Evolutionary conservation across 1,139 yeast species (phyloP).

Genomic region (Blastobotrys capitulatus): DNA sequence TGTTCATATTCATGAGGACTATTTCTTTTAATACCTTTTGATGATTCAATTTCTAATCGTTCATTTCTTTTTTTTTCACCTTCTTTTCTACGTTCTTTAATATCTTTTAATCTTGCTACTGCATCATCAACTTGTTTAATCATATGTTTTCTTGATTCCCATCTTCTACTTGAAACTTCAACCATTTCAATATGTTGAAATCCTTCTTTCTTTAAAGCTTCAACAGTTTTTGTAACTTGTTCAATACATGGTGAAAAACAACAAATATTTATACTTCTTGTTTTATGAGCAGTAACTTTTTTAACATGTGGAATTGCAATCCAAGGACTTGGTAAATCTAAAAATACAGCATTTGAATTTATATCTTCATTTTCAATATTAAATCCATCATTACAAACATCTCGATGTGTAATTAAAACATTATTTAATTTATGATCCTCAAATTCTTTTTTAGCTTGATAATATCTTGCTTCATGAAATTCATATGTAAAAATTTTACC

Average conservation of each 20-base stretch:
- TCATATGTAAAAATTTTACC: conserved; percentile 82
- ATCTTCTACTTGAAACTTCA: conserved; percentile 76
- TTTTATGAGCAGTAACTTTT: conserved; percentile 49
- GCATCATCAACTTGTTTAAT: conserved; percentile 77
- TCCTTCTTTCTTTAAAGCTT: conserved; percentile 64
- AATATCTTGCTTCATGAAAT: conserved; percentile 78
- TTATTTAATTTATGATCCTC: conserved; percentile 58
- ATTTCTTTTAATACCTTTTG: conserved; percentile 14
- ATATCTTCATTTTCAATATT: conserved; percentile 35
- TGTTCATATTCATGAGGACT: conserved; percentile 17
- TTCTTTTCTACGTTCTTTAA: conserved; percentile 63
- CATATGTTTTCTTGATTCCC: conserved; percentile 93
- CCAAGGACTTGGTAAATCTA: conserved; percentile 98
- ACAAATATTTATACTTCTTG: conserved; percentile 59
- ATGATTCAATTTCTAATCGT: conserved; percentile 21
- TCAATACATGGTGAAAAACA: conserved; percentile 98
- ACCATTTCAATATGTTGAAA: conserved; percentile 94
- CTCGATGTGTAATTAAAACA: conserved; percentile 74
- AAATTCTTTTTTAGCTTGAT: conserved; percentile 76
- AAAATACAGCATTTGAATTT: conserved; percentile 67
- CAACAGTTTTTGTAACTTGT: conserved; percentile 85
- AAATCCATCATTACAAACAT: conserved; percentile 88
- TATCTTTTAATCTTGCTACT: conserved; percentile 70
- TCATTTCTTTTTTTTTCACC: conserved; percentile 63
- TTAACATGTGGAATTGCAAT: conserved; percentile 71